Evolutionary conservation across 345 rosid genomes (phyloP).

Genomic region (Cardamine chenopodiifolia): DNA sequence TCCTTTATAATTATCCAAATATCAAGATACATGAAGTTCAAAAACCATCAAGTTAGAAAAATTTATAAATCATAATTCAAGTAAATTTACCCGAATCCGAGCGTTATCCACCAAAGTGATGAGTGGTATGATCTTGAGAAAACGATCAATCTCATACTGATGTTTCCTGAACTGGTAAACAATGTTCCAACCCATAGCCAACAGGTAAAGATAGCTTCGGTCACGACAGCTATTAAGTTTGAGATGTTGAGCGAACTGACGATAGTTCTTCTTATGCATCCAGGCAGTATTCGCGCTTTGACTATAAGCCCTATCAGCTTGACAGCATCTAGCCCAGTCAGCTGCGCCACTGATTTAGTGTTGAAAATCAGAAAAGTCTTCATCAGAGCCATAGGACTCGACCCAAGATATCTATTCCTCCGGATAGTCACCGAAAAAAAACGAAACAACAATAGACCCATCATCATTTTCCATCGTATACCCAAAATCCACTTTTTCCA

Average conservation of each 20-base stretch:
- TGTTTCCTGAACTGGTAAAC: constrained; percentile 96
- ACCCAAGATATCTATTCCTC: too few relatives aligned
- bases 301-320: constrained; percentile 79
- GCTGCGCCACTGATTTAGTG: constrained; percentile 80
- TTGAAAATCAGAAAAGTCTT: too few relatives aligned
- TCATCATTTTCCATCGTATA: too few relatives aligned
- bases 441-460: too few relatives aligned
- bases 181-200: constrained; percentile 99
- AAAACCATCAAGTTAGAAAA: neutral
- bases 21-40: neutral
- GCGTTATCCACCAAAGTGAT: constrained; percentile 93
- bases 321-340: constrained; percentile 82
- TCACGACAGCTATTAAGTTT: constrained; percentile 94
- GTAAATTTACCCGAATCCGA: constrained; percentile 74
- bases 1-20: constrained; percentile 53
- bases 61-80: neutral
- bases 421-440: too few relatives aligned
- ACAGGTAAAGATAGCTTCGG: constrained; percentile 84
- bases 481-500: too few relatives aligned
- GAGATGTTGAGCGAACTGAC: constrained; percentile 88
- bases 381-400: too few relatives aligned
- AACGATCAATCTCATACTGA: constrained; percentile 92
- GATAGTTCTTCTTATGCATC: constrained; percentile 97
- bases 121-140: constrained; percentile 87
- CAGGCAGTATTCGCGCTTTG: constrained; percentile 87